Conservation (phyloP, 2,329 filamentous ascomycete species). For the Penicillium sp. region DNA sequence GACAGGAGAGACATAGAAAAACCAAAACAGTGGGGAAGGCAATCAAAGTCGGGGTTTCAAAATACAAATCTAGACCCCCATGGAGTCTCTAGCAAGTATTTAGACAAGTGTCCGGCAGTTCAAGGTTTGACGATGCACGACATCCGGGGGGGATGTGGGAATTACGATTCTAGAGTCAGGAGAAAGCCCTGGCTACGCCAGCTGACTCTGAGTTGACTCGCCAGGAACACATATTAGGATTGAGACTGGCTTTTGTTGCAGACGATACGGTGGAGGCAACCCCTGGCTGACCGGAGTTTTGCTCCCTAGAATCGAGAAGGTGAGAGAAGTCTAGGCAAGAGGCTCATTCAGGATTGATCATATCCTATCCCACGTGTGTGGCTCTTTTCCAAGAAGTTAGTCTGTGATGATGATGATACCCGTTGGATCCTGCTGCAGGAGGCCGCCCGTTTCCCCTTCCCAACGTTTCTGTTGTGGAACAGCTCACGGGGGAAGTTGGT, state of each 20-base stretch:
- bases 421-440: conserved; percentile 33
- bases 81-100: conserved; percentile 7
- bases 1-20: neutral
- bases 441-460: conserved; percentile 31
- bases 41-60: conserved; percentile 8
- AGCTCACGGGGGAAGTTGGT: conserved; percentile 9
- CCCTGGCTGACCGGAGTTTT: neutral
- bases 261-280: conserved; percentile 5
- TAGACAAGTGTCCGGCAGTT: conserved; percentile 5
- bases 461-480: conserved; percentile 39
- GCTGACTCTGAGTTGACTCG: conserved; percentile 17
- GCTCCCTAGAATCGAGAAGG: neutral
- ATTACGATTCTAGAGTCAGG: conserved; percentile 13
- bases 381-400: conserved; percentile 8
- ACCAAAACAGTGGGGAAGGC: neutral
- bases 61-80: conserved; percentile 7
- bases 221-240: conserved; percentile 25
- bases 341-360: conserved; percentile 3
- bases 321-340: neutral
- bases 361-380: conserved; percentile 4
- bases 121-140: conserved; percentile 26
- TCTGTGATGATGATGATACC: conserved; percentile 7
- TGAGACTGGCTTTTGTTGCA: conserved; percentile 20
- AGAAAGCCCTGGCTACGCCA: neutral
- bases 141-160: conserved; percentile 13